phyloP scores from a whole-genome alignment of 495 filamentous ascomycete species.

The Xylaria bambusicola region DNA sequence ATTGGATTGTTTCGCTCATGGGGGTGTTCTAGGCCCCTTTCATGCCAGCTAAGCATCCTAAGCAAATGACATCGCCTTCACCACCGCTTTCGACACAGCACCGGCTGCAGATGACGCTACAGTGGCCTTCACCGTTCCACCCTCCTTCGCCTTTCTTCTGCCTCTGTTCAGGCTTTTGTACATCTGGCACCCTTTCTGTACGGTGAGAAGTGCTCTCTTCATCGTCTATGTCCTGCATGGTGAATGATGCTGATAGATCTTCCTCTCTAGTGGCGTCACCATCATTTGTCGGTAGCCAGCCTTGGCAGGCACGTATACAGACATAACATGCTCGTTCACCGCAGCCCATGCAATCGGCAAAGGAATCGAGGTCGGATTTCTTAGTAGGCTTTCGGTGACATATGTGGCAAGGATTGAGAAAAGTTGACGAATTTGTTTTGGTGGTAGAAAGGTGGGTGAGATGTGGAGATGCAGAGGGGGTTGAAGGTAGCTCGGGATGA shows the following conservation, averaged over 20 bases:
- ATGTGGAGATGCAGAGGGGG: constrained; percentile 9
- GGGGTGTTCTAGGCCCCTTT: constrained; percentile 33
- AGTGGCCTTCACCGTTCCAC: constrained; percentile 41
- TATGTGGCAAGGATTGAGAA: constrained; percentile 49
- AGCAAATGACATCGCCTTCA: constrained; percentile 50
- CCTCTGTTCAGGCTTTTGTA: constrained; percentile 15
- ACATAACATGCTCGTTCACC: constrained; percentile 50
- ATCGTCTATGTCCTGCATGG: constrained; percentile 44
- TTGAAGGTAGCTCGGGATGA: constrained; percentile 26
- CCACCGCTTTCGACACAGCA: constrained; percentile 48
- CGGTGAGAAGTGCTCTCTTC: constrained; percentile 5
- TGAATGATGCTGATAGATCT: constrained; percentile 35
- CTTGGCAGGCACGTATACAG: constrained; percentile 49
- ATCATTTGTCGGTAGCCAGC: constrained; percentile 32
- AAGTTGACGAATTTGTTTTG: constrained; percentile 19
- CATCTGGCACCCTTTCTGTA: not conserved
- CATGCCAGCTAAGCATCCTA: constrained; percentile 46
- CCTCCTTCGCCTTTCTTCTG: constrained; percentile 22
- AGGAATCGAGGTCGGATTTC: constrained; percentile 51
- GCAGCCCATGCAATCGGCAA: constrained; percentile 49
- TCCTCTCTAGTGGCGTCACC: constrained; percentile 16
- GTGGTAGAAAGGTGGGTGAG: constrained; percentile 14
- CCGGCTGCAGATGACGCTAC: constrained; percentile 45
- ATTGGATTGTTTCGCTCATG: not conserved
- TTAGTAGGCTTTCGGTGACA: constrained; percentile 50